Evolutionary conservation across 129 eudicot species (phyloP).

Genomic region (Helianthus annuus): DNA sequence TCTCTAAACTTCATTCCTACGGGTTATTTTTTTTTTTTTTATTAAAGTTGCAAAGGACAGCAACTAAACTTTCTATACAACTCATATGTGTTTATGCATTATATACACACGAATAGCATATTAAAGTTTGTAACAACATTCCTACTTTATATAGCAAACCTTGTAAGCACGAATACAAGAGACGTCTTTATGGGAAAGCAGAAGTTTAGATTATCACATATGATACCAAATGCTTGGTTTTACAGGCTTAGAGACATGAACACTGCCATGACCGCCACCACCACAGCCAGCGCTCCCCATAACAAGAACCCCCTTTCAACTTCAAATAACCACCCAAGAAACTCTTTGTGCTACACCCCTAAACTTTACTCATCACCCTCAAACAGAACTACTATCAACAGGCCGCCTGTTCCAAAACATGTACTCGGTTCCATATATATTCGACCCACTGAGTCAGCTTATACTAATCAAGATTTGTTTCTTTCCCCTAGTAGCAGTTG

Average conservation of each 20-base stretch:
- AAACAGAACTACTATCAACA: neutral
- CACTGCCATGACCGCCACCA: neutral
- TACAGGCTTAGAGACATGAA: constrained; percentile 32
- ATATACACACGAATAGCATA: neutral
- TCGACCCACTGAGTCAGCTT: constrained; percentile 17
- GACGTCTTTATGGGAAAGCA: constrained; percentile 44
- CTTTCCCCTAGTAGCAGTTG: constrained; percentile 7
- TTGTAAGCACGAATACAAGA: neutral
- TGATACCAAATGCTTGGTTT: constrained; percentile 60
- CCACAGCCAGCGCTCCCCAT: too few species aligned
- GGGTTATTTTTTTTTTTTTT: neutral
- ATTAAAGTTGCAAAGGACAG: neutral
- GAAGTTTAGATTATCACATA: constrained; percentile 51
- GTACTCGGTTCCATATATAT: constrained; percentile 2
- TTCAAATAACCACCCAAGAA: constrained; percentile 16
- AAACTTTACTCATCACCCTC: neutral
- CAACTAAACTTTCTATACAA: neutral
- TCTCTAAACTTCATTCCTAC: neutral
- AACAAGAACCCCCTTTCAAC: neutral
- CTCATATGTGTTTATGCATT: neutral
- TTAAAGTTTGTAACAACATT: too few species aligned
- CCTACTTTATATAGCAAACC: neutral
- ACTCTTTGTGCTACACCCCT: constrained; percentile 27
- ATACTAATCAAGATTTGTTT: constrained; percentile 9
- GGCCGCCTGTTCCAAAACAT: neutral